Base-by-base conservation (phyloP, 2,329 filamentous ascomycete genomes). In the Stagonosporopsis chrysanthemi region DNA sequence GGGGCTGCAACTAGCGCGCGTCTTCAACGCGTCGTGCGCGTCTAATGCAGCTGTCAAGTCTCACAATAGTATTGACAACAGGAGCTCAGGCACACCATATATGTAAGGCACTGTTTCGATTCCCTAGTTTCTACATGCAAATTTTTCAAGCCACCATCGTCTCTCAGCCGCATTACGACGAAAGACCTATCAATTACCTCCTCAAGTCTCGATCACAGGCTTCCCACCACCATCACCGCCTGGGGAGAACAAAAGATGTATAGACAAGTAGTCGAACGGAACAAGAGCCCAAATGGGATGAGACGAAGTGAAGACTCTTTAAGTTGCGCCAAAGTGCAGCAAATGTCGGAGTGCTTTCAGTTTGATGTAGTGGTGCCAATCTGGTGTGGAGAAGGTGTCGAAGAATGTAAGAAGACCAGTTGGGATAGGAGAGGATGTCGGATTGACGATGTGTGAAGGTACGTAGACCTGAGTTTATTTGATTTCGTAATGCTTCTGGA, bases 401-500 rank as follows among this genome's bases (percentile, higher is more conserved):
- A 64, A 61, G 54, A 36, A 56, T 60, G 55, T 33, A 58, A 57
- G 55, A 58, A 60, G 51, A 69, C 56, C 62, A 54, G 49, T 44
- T 60, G 49, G 54, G 58, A 52, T 62, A 66, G 52, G 61, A 59
- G 59, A 63, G 64, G 58, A 58, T 51, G 58, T 62, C 56, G 60
- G 61, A 63, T 52, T 63, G 58, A 65, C 65, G 56, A 65, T 44
- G 58, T 61, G 40, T 50, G 23, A 39, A 66, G 70, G 71, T 65
- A 61, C 71, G 66, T 72, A 70, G 67, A 60, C 72, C 72, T 60
- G 51, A 45, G 35, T 52, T 63, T 71, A 70, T 63, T 64, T 73
- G 56, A 54, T 60, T 68, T 73, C 68, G 68, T 74, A 63, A 71
- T 72, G 66, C 63, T 67, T 68, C 50, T 65, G n/a, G 68, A 71